Evolutionary conservation across 139 green algal genomes (phyloP).

Genomic region (Tetradesmus obliquus): DNA sequence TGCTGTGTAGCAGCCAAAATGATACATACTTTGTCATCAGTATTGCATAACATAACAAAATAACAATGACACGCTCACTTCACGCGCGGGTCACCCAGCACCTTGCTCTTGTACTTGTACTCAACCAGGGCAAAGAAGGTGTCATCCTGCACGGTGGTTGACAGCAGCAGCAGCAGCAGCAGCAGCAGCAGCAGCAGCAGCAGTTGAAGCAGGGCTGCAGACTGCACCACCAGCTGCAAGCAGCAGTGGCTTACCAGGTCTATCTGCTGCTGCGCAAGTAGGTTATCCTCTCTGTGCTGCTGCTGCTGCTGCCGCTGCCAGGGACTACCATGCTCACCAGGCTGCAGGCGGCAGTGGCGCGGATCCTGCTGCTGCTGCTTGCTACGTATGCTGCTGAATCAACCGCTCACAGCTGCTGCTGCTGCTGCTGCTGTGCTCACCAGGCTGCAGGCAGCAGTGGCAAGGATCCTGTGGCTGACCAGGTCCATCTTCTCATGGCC

Average conservation of each 20-base stretch:
- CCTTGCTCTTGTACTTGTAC: slow-evolving; percentile 46
- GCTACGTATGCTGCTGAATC: too few species aligned
- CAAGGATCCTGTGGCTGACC: slow-evolving; percentile 24
- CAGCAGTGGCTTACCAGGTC: not conserved
- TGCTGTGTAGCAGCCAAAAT: too few species aligned
- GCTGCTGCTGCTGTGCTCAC: not conserved
- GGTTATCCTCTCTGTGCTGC: not conserved
- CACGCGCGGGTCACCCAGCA: not conserved
- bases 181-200: slow-evolving; percentile 16
- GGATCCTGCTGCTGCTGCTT: too few species aligned
- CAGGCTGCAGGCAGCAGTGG: slow-evolving; percentile 29
- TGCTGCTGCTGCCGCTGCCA: not conserved
- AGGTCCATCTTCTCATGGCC: slow-evolving; percentile 33
- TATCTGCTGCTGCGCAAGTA: not conserved
- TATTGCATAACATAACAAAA: not conserved
- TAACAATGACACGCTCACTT: slow-evolving; percentile 19
- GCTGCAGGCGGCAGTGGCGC: too few species aligned
- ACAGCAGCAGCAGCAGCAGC: slow-evolving; percentile 20
- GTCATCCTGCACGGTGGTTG: slow-evolving; percentile 15
- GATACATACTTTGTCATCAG: too few species aligned
- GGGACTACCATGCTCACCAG: too few species aligned
- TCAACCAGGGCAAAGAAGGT: slow-evolving; percentile 47
- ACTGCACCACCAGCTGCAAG: not conserved
- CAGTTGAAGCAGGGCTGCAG: not conserved
- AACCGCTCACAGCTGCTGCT: too few species aligned